Percentiles rank a stretch among this genome's conserved stretches.
Evolutionary conservation across 352 stramenopile species (phyloP).

Genomic region (Phytopythium helicoides): DNA sequence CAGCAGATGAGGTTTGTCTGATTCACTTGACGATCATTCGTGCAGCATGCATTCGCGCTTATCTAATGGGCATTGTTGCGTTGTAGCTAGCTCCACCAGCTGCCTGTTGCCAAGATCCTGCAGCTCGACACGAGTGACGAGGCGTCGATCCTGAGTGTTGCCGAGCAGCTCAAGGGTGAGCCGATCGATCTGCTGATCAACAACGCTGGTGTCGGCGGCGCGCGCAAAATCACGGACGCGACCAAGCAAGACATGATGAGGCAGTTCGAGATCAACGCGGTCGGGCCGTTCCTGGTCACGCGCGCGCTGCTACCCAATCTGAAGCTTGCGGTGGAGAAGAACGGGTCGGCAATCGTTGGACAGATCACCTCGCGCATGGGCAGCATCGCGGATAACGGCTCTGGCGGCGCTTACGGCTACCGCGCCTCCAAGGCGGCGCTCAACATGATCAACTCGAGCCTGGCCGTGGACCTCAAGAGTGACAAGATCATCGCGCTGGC

Average conservation of each 20-base stretch:
- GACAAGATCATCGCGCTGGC: slow-evolving; percentile 43
- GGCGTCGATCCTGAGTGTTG: slow-evolving; percentile 33
- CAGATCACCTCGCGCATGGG: slow-evolving; percentile 51
- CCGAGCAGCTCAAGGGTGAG: slow-evolving; percentile 32
- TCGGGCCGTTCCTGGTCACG: slow-evolving; percentile 64
- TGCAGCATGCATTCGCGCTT: too few relatives aligned
- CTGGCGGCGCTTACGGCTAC: slow-evolving; percentile 52
- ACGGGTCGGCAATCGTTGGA: slow-evolving; percentile 30
- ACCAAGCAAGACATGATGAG: slow-evolving; percentile 49
- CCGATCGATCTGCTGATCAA: slow-evolving; percentile 62
- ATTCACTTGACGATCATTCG: too few relatives aligned
- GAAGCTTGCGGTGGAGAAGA: slow-evolving; percentile 27
- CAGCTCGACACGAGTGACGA: slow-evolving; percentile 28
- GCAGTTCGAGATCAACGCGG: slow-evolving; percentile 64
- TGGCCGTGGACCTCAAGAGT: slow-evolving; percentile 43
- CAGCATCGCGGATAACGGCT: slow-evolving; percentile 39
- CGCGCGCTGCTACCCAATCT: slow-evolving; percentile 45
- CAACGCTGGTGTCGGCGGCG: slow-evolving; percentile 47
- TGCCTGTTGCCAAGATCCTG: slow-evolving; percentile 23
- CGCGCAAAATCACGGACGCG: slow-evolving; percentile 25
- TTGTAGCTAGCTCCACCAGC: slow-evolving; percentile 18
- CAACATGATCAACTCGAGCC: slow-evolving; percentile 62
- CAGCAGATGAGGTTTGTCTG: not conserved
- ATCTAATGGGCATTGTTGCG: too few relatives aligned
- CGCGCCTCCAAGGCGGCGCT: slow-evolving; percentile 66